Percentiles rank a stretch among this genome's conserved stretches.
Evolutionary conservation across 2,329 filamentous ascomycete species (phyloP).

Genomic region (Drechslerella dactyloides): DNA sequence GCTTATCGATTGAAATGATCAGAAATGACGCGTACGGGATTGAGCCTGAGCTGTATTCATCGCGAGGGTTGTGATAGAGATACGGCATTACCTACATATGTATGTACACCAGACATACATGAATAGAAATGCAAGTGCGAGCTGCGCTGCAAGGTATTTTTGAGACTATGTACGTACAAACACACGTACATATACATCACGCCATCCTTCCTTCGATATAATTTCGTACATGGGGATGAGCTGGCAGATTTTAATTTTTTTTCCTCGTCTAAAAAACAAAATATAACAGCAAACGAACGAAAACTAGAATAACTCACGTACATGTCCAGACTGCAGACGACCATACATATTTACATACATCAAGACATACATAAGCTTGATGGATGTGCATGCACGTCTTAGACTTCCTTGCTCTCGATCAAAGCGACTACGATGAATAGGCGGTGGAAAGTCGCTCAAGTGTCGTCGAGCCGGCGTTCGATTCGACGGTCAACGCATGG

Average conservation of each 20-base stretch:
- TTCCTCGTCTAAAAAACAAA: neutral
- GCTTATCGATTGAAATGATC: no score
- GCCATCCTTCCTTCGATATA: conserved; percentile 40
- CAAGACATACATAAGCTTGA: neutral
- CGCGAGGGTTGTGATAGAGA: neutral
- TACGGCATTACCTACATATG: neutral
- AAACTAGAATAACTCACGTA: no score
- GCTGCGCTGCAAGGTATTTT: neutral
- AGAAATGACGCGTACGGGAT: no score
- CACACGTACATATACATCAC: conserved; percentile 46
- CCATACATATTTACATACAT: no score
- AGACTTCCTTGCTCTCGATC: neutral
- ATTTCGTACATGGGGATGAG: conserved; percentile 44
- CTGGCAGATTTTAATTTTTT: conserved; percentile 24
- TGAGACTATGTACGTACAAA: conserved; percentile 13
- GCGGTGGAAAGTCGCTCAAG: conserved; percentile 43
- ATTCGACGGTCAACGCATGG: conserved; percentile 26
- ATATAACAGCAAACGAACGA: neutral
- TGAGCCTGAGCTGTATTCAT: no score
- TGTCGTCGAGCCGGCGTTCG: conserved; percentile 7
- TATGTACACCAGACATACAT: no score
- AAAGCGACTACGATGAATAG: conserved; percentile 4
- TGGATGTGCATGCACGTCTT: neutral
- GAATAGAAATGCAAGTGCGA: neutral
- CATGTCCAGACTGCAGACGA: no score